Conservation (phyloP, 805 yeast species). For the Kluyveromyces starmeri region DNA sequence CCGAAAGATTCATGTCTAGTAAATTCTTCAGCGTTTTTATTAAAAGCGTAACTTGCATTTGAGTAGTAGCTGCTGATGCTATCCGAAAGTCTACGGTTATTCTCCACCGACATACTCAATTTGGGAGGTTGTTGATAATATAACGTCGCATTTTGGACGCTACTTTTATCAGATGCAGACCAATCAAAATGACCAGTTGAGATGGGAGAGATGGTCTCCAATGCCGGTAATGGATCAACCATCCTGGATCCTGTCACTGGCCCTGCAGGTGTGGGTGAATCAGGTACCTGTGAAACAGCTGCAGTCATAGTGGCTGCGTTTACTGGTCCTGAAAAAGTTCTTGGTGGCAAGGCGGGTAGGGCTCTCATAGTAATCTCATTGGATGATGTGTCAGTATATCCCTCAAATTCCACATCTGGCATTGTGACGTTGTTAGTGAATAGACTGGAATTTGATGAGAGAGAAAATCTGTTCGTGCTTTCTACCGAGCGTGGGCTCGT, state of each 20-base stretch:
- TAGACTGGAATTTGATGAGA: not conserved
- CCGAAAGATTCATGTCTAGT: slow-evolving; percentile 27
- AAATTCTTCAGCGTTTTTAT: slow-evolving; percentile 16
- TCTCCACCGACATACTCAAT: slow-evolving; percentile 17
- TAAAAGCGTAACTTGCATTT: slow-evolving; percentile 28
- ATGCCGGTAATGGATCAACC: not conserved
- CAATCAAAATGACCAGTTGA: slow-evolving; percentile 3
- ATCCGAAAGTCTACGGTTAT: slow-evolving; percentile 18
- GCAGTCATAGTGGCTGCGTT: slow-evolving; percentile 1
- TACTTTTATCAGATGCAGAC: slow-evolving; percentile 1
- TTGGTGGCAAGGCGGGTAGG: slow-evolving; percentile 9
- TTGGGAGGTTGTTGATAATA: slow-evolving; percentile 7
- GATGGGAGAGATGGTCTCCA: not conserved
- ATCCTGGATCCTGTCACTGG: not conserved
- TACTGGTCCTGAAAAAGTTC: not conserved
- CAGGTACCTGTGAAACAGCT: not conserved
- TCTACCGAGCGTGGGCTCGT: not conserved
- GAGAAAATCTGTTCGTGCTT: not conserved
- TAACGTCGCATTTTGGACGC: not conserved
- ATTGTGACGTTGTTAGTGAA: slow-evolving; percentile 1
- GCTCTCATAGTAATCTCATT: slow-evolving; percentile 7
- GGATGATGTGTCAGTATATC: not conserved
- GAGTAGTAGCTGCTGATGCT: slow-evolving; percentile 27
- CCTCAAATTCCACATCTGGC: slow-evolving; percentile 1
- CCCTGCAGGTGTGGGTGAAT: not conserved